phyloP scores from a whole-genome alignment of 257 asterid genomes.

The Agastache rugosa region DNA sequence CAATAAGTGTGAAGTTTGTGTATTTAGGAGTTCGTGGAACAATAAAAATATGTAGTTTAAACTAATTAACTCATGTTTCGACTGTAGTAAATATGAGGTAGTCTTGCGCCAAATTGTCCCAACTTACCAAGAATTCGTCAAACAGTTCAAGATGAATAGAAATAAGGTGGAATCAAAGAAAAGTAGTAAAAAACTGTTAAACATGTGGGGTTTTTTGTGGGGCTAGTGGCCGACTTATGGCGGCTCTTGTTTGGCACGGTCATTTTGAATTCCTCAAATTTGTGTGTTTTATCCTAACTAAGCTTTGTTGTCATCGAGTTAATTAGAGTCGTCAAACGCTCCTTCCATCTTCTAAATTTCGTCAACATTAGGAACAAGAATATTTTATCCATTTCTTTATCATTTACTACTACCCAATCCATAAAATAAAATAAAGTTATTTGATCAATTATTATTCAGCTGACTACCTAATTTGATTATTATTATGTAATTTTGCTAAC shows the following conservation, averaged over 20 bases:
- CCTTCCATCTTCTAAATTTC: slow-evolving; percentile 16
- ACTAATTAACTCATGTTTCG: too few relatives aligned
- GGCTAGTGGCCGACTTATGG: slow-evolving; percentile 46
- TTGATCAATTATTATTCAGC: slow-evolving; percentile 31
- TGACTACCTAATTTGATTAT: slow-evolving; percentile 33
- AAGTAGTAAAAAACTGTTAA: background rate
- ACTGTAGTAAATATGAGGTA: too few relatives aligned
- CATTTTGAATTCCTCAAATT: slow-evolving; percentile 41
- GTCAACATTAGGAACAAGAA: background rate
- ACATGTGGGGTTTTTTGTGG: slow-evolving; percentile 30
- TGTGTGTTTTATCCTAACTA: background rate
- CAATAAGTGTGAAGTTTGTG: too few relatives aligned
- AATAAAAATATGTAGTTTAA: too few relatives aligned
- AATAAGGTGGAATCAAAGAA: too few relatives aligned
- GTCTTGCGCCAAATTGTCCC: too few relatives aligned
- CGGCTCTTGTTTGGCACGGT: slow-evolving; percentile 49
- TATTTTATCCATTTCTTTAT: slow-evolving; percentile 3
- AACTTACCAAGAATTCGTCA: too few relatives aligned
- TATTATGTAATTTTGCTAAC: slow-evolving; percentile 17
- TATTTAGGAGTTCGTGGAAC: too few relatives aligned
- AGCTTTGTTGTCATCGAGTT: slow-evolving; percentile 36
- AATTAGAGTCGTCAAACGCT: slow-evolving; percentile 28
- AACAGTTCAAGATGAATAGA: too few relatives aligned
- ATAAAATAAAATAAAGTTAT: background rate
- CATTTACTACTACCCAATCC: slow-evolving; percentile 26